Percentiles rank a stretch among this genome's conserved stretches.
These are phyloP conservation scores for Fusarium sp. DNA, from an alignment of 2,329 filamentous ascomycete genomes.

Conservation along the genomic window DNA sequence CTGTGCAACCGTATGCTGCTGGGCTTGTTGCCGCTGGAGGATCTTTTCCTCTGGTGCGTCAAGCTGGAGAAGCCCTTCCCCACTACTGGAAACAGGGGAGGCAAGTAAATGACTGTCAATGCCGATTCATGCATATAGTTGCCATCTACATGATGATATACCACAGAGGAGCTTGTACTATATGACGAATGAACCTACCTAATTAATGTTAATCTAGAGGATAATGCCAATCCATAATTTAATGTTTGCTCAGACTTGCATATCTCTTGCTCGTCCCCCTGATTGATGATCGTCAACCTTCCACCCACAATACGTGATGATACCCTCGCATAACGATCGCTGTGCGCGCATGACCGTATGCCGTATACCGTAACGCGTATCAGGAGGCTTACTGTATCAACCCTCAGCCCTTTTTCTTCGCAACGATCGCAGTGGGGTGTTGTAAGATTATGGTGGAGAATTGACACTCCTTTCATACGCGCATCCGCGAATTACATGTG, in stretches of 20 bases:
- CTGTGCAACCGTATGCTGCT: constrained; percentile 66
- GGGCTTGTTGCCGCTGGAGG: constrained; percentile 74
- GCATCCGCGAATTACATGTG: constrained; percentile 5
- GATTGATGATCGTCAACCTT: constrained; percentile 1
- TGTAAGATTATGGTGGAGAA: constrained; percentile 14
- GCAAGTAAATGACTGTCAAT: constrained; percentile 21
- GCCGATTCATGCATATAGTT: constrained; percentile 4
- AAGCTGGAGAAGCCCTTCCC: constrained; percentile 76
- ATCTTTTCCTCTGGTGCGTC: constrained; percentile 74
- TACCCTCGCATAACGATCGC: too few species aligned
- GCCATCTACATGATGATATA: constrained; percentile 10
- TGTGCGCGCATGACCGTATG: not conserved
- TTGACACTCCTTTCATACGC: constrained; percentile 2
- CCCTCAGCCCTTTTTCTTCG: not conserved
- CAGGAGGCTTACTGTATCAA: not conserved
- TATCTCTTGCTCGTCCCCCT: not conserved
- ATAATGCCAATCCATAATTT: constrained; percentile 19
- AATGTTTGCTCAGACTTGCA: not conserved
- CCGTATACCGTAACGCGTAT: not conserved
- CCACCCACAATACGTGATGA: not conserved
- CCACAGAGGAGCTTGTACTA: constrained; percentile 1
- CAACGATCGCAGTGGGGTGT: not conserved
- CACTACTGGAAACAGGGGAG: constrained; percentile 56
- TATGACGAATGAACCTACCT: constrained; percentile 7
- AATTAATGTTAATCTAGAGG: constrained; percentile 25